Evolutionary conservation across 2,329 filamentous ascomycete genomes (phyloP), one percentile per base, ranked within the genome.

Genomic region (Diaporthe sp.): DNA sequence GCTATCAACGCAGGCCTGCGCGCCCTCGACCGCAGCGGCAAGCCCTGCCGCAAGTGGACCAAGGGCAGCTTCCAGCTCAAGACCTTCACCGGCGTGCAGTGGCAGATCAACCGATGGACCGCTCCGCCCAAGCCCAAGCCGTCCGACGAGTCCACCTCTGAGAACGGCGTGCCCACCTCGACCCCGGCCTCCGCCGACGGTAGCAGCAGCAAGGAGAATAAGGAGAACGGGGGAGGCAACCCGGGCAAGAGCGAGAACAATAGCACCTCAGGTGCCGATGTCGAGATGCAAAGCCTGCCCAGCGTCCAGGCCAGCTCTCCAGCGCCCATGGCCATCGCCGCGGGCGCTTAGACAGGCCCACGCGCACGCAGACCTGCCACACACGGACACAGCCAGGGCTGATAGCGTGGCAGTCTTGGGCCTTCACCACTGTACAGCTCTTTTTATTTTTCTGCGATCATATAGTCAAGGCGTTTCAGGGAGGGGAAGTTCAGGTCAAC

Each of bases 1-100:
- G 96, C 96, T 76, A 99, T 99, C 89, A 99, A 99, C 83, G 97
- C 97, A 73, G 95, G 95, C 71, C 92, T 99, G 68, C 95, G 97
- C 73, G 96, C 97, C 17, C 94, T 99, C 78, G 97, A 99, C 84
- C 93, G 96, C 77, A 94, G 94, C 10, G 96, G 96, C 79, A 94
- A 96, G 81, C 96, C 97, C 13, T 98, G 96, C 84, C 94, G 96
- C 78, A 96, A 93, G 83, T 99, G 97, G 97, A 89, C 92, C 82
- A 94, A 93, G 84, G 95, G 95, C 78, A 90, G 92, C 74, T 95
- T 98, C 83, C 90, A 89, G 67, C 88, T 98, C 79, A 98, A 98
- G 88, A 98, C 93, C 84, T 98, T 98, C 83, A 98, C 96, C 1
- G 96, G 96, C 72, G 90, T 95, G 22, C 82, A 90, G 44, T 98